Evolutionary conservation across 148 eudicot genomes (phyloP).

Genomic region (Amaranthus cruentus): DNA sequence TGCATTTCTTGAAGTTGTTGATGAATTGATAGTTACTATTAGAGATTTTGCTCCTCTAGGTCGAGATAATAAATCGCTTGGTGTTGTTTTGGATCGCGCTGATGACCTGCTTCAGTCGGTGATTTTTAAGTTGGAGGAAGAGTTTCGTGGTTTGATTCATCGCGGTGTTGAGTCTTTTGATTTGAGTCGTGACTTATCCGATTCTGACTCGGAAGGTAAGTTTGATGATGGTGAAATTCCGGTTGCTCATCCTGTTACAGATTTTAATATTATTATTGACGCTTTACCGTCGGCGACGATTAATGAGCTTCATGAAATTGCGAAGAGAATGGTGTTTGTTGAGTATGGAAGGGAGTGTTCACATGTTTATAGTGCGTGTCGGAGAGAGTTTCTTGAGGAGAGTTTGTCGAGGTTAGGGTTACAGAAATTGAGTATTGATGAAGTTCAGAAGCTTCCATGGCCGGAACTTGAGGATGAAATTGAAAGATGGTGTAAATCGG

Average conservation of each 20-base stretch:
- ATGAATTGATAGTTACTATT: slow-evolving; percentile 43
- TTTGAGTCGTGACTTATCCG: slow-evolving; percentile 22
- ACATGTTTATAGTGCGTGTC: slow-evolving; percentile 57
- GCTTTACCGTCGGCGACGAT: slow-evolving; percentile 69
- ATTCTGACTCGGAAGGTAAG: slow-evolving; percentile 22
- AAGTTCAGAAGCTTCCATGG: slow-evolving; percentile 78
- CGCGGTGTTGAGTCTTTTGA: slow-evolving; percentile 50
- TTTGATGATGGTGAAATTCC: slow-evolving; percentile 49
- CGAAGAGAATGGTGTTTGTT: slow-evolving; percentile 67
- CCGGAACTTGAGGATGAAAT: slow-evolving; percentile 72
- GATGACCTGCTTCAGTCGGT: slow-evolving; percentile 68
- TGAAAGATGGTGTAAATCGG: slow-evolving; percentile 73
- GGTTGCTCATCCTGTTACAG: slow-evolving; percentile 65
- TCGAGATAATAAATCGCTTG: slow-evolving; percentile 38
- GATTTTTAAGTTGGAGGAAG: slow-evolving; percentile 62
- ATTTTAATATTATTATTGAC: slow-evolving; percentile 62
- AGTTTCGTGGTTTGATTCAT: slow-evolving; percentile 57
- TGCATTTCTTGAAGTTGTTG: slow-evolving; percentile 53
- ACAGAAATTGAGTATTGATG: slow-evolving; percentile 66
- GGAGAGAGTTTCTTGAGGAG: slow-evolving; percentile 81
- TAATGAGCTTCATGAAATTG: slow-evolving; percentile 64
- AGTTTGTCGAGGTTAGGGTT: slow-evolving; percentile 72
- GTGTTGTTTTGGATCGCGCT: slow-evolving; percentile 46
- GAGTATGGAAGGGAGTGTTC: slow-evolving; percentile 74
- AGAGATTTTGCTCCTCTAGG: slow-evolving; percentile 52